Base-by-base conservation (phyloP, 495 filamentous ascomycete species). In the Ascodesmis nigricans region DNA sequence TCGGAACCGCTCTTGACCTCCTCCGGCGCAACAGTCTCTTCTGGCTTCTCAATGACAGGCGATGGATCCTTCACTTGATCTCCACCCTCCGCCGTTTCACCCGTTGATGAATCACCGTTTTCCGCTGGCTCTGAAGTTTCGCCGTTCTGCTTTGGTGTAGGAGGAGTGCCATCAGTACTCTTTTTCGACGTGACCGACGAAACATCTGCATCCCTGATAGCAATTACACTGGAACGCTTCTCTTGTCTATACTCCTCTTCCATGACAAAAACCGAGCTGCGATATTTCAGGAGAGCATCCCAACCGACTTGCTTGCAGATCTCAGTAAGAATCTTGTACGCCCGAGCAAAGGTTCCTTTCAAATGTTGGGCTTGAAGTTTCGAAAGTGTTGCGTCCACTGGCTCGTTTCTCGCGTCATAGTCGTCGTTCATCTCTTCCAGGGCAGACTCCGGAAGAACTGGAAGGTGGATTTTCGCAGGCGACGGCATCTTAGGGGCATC, bases 191-290 rank as follows among this genome's bases (percentile, higher is more conserved):
- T n/a, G n/a, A n/a, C n/a, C n/a, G n/a, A n/a, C n/a, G n/a, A n/a
- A 21, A 38, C 25, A 21, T 65, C 69, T 34, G 67, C 72, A n/a
- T n/a, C n/a, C 37, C 71, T 66, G 10, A 87, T 57, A 31, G 68
- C 79, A 39, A 71, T 70, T 19, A 71, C 81, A 56, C 79, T 84
- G 18, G 77, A 69, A 45, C 59, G 71, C 39, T 79, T 83, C 56
- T 97, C 87, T 34, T 67, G 73, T 10, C 90, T 69, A 44, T 97
- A 97, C 53, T 97, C 87, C 48, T 97, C 87, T 49, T 97, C 87
- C 87, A 97, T 97, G 19, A 97, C 90, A 45, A 97, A 97, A 3
- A 95, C 87, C 39, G 84, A 79, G 56, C 84, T 93, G 33, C 87
- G 67, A 43, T 81, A 82, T 50, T 76, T 83, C 17, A 97, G 63